Evolutionary conservation across 2,329 filamentous ascomycete genomes (phyloP), one percentile per base, ranked within the genome.

Genomic region (Paraconiothyrium sp.): DNA sequence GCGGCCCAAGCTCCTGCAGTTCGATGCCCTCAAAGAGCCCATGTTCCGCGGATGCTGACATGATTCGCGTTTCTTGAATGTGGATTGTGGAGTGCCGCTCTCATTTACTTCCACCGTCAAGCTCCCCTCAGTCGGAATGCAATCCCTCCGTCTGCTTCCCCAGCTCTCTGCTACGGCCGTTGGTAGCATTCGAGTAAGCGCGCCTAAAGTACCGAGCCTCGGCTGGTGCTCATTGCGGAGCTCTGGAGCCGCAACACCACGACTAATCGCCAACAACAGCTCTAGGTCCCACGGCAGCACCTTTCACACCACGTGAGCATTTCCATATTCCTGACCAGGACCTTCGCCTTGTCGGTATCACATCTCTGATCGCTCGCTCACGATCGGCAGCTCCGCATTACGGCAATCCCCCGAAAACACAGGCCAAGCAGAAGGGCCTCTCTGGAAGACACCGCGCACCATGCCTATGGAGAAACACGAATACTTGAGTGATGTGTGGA

Each of bases 401-500:
- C 39, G 20, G 24, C 57, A 46, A 37, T 43, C 60, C 37, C 41
- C 49, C 55, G 48, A 61, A n/a, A 59, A 41, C 56, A 60, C 57
- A 55, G 54, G 57, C 22, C 67, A 61, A n/a, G 60, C 41, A 50
- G 60, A 58, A 55, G 55, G 55, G 20, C 67, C 67, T 8, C 59
- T 50, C 22, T 60, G 62, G 61, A 67, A 68, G 39, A 66, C 62
- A 59, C 63, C 59, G 43, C 66, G 60, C 62, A 83, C 64, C 48
- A 94, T 93, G 91, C 80, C 90, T 35, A 78, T 93, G 54, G 86
- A 90, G 8, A 89, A 89, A 70, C 89, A 89, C 56, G 85, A 92
- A 63, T 97, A 93, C 73, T 77, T 97, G 68, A 96, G 92, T 79
- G 85, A 89, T 61, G 88, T 93, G 70, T 97, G 94, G 93, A 89